Evolutionary conservation across 805 yeast species (phyloP), one percentile per base, ranked within the genome.

Genomic region (Vanderwaltozyma tropicalis): DNA sequence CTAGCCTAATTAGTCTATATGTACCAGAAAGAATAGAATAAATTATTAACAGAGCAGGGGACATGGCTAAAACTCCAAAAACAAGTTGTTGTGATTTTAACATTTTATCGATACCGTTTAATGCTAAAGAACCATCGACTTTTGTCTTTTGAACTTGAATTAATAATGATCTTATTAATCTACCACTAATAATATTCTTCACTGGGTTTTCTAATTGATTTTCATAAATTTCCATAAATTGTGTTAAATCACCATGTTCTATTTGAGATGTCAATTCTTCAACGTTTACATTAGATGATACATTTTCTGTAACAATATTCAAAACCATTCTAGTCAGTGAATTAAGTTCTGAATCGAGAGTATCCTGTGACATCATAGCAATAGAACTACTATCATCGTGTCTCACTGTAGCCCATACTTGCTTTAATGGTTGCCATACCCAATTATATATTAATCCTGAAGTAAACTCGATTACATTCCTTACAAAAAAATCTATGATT

Each of bases 61-160:
- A 73, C 3, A 92, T 78, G 1, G 96, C 95, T 19, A 92, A 82
- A 17, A 85, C 65, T 1, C 95, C 96, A 63, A 89, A 85, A n/a
- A 92, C 92, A 38, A 89, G 71, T 56, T 92, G 95, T 62, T 89
- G 98, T 35, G 92, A 80, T 57, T 86, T 81, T 32, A 92, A 69
- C 46, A 89, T 65, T 54, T 83, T 80, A 60, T 92, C 97, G 44
- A 92, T 88, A 8, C 97, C 97, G 48, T 72, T 75, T 43, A 89
- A 72, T 0, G 96, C 97, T 5, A 87, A 65, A 27, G 83, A 87
- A 8, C 95, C 95, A 57, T 89, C 98, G 6, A 92, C 96, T 60
- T 89, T 89, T 11, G 95, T 80, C 61, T 92, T 89, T 58, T 89
- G 98, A n/a, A 92, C 67, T 59, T 92, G 97, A 44, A 89, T 88